Percentiles rank a stretch among this genome's conserved stretches.
These are phyloP conservation scores for Podospora tetraspora DNA, from an alignment of 495 filamentous ascomycete species.

Conservation along the genomic window DNA sequence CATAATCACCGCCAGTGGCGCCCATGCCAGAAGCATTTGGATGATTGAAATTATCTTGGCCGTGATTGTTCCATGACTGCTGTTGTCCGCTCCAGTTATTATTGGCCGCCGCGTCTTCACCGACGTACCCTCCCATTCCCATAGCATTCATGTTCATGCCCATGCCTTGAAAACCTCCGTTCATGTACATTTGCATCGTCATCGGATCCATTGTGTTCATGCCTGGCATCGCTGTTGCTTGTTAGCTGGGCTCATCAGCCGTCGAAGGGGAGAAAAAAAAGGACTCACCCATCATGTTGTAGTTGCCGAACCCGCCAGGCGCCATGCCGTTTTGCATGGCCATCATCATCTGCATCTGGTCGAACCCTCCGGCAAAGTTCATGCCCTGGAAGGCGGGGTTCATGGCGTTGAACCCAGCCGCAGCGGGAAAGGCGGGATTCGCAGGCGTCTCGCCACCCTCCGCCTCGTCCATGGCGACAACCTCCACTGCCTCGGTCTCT, in stretches of 20 bases:
- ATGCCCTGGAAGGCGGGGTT: conserved; percentile 57
- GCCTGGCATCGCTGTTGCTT: conserved; percentile 60
- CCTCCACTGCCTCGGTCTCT: conserved; percentile 16
- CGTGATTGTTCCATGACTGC: conserved; percentile 69
- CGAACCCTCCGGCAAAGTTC: conserved; percentile 64
- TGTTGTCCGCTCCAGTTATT: conserved; percentile 63
- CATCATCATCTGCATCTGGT: conserved; percentile 67
- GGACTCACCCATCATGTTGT: conserved; percentile 82
- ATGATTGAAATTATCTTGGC: conserved; percentile 61
- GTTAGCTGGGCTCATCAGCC: conserved; percentile 16
- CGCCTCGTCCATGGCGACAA: conserved; percentile 28
- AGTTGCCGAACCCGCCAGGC: conserved; percentile 53
- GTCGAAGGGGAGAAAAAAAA: not conserved
- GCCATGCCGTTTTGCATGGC: conserved; percentile 71
- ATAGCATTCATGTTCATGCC: conserved; percentile 82
- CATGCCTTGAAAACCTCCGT: conserved; percentile 74
- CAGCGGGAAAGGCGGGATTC: conserved; percentile 31
- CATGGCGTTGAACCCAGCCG: conserved; percentile 44
- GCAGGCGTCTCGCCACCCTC: conserved; percentile 31
- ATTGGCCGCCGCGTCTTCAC: conserved; percentile 42
- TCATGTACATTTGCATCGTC: conserved; percentile 84
- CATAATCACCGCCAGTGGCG: conserved; percentile 61
- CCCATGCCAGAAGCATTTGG: conserved; percentile 72
- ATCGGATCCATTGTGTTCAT: conserved; percentile 80
- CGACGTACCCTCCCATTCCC: conserved; percentile 71